A percentile compares a stretch with the other conserved stretches of the same genome.
phyloP scores from a whole-genome alignment of 768 basidiomycete species.

The Kwoniella sp. region DNA sequence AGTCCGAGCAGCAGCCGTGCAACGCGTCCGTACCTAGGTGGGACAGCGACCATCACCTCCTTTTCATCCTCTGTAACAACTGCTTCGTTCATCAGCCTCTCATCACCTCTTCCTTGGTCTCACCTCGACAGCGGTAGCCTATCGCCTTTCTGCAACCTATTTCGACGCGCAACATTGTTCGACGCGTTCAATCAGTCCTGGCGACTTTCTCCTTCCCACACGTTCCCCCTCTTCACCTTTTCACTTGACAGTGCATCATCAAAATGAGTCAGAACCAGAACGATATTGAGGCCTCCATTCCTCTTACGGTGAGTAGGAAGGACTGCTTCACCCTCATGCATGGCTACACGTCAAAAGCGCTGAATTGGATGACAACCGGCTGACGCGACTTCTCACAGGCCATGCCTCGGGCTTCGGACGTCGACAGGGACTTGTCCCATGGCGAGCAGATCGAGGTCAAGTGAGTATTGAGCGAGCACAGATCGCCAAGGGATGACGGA shows the following conservation, averaged over 20 bases:
- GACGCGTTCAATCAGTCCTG: no score
- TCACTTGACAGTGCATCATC: background rate
- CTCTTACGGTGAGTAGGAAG: constrained; percentile 43
- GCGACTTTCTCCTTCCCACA: background rate
- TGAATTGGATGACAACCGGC: no score
- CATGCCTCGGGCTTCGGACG: constrained; percentile 43
- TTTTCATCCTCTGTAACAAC: no score
- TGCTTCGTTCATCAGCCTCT: no score
- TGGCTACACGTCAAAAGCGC: no score
- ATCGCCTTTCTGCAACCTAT: no score
- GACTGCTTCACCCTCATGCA: no score
- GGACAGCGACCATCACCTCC: no score
- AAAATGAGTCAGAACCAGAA: constrained; percentile 24
- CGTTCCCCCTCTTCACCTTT: background rate
- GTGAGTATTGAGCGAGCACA: constrained; percentile 18
- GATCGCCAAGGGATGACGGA: background rate
- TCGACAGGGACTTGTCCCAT: constrained; percentile 31
- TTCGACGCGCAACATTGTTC: no score
- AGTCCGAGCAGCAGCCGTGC: no score
- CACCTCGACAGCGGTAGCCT: no score
- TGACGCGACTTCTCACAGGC: constrained; percentile 17
- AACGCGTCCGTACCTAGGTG: no score
- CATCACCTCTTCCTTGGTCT: background rate
- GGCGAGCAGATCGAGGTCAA: constrained; percentile 44
- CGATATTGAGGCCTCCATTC: constrained; percentile 36